phyloP scores from a whole-genome alignment of 768 basidiomycete genomes.

The Naganishia vaughanmartiniae region DNA sequence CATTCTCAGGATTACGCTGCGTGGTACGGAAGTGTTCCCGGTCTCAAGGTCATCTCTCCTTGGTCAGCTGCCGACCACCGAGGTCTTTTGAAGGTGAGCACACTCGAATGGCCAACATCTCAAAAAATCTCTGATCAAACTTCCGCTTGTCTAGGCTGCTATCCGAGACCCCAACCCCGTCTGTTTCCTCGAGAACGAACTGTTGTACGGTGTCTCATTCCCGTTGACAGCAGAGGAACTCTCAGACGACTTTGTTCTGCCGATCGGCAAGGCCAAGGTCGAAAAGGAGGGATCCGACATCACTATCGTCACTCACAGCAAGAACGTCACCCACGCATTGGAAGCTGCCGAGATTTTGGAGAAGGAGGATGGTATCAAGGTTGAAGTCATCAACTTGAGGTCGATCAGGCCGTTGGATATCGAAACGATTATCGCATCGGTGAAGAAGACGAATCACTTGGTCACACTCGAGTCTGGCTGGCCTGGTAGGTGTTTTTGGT shows the following conservation, averaged over 20 bases:
- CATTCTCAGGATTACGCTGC: constrained; percentile 97
- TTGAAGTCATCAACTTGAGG: constrained; percentile 95
- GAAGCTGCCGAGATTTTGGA: constrained; percentile 90
- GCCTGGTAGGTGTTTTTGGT: constrained; percentile 58
- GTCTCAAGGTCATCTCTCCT: constrained; percentile 94
- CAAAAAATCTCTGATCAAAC: no score
- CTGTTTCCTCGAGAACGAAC: constrained; percentile 98
- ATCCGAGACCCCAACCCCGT: constrained; percentile 98
- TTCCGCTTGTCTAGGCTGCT: constrained; percentile 63
- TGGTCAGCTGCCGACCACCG: constrained; percentile 99
- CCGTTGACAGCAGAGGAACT: constrained; percentile 92
- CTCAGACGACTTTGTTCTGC: constrained; percentile 90
- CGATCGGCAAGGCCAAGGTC: constrained; percentile 96
- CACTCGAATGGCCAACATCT: neutral
- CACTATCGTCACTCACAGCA: constrained; percentile 95
- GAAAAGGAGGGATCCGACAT: constrained; percentile 89
- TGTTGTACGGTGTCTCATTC: constrained; percentile 96
- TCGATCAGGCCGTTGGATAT: constrained; percentile 93
- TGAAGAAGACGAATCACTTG: constrained; percentile 97
- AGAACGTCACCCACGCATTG: constrained; percentile 91
- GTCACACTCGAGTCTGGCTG: constrained; percentile 97
- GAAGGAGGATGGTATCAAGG: constrained; percentile 88
- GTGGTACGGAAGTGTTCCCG: constrained; percentile 75
- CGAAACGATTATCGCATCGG: constrained; percentile 90
- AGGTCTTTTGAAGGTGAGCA: constrained; percentile 83